A percentile compares a stretch with the other conserved stretches of the same genome.
Conservation (phyloP, 108 stramenopile species). For the Skeletonema marinoi region DNA sequence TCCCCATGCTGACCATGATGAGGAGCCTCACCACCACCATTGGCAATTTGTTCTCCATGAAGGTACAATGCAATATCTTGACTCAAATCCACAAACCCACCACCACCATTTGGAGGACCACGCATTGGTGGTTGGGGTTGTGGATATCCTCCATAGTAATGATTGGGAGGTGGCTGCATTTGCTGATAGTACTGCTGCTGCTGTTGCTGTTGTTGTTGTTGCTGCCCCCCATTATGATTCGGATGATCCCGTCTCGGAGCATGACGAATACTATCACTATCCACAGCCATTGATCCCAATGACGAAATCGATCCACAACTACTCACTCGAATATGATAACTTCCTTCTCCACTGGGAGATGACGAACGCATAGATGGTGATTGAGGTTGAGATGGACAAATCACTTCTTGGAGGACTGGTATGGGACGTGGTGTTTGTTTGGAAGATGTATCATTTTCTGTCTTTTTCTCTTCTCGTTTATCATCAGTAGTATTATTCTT, state of each 20-base stretch:
- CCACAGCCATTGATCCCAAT: conserved; percentile 29
- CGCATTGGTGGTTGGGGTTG: background rate
- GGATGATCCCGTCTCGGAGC: background rate
- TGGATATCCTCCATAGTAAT: background rate
- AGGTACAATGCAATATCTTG: conserved; percentile 38
- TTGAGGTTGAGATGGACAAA: conserved; percentile 10
- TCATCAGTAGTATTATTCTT: background rate
- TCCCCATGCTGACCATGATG: background rate
- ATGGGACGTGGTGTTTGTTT: background rate
- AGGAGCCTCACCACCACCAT: background rate
- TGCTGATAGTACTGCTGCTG: conserved; percentile 5
- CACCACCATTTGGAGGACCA: background rate
- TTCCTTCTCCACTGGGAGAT: conserved; percentile 4
- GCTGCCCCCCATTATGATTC: background rate
- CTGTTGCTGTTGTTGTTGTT: background rate
- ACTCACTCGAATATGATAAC: conserved; percentile 32
- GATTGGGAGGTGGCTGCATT: conserved; percentile 4
- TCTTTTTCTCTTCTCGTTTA: background rate
- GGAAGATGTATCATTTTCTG: background rate
- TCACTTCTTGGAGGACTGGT: conserved; percentile 16
- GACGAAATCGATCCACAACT: conserved; percentile 41
- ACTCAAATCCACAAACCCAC: background rate
- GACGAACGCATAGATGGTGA: conserved; percentile 5
- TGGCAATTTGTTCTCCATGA: conserved; percentile 35
- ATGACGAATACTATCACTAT: conserved; percentile 21